Evolutionary conservation across 2,329 filamentous ascomycete genomes (phyloP), one percentile per base, ranked within the genome.

Genomic region (Neofusicoccum umdonicola): DNA sequence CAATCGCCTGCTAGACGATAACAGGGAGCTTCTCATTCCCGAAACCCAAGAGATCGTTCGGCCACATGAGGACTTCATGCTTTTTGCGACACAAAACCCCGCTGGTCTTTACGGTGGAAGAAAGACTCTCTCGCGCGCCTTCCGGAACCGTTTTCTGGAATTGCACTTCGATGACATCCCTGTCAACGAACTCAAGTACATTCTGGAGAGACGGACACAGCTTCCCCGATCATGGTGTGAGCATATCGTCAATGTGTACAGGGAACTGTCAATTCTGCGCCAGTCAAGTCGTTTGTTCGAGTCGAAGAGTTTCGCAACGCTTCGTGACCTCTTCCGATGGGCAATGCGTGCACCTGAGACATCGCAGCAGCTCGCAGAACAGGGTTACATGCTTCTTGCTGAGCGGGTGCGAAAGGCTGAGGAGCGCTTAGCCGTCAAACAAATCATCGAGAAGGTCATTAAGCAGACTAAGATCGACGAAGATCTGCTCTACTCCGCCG

Each of bases 111-210:
- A 99, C 71, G 96, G 96, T 65, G 95, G 95, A 15, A 87, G 95
- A 70, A 99, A 99, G 74, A 88, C 92, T 0, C 83, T 99, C 7
- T 98, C 95, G 1, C 87, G 96, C 47, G 95, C 95, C 1, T 99
- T 99, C 78, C 88, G 96, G 63, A 99, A 99, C 76, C 87, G 95
- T 72, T 99, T 99, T 72, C 84, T 99, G 3, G 95, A 99, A 77
- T 82, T 99, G 4, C 95, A 99, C 76, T 98, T 97, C 71, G 95
- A 98, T 70, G 96, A 99, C 72, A 99, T 99, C 27, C 95, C 95
- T 0, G 92, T 98, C 73, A 89, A 92, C 68, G 96, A 99, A 74
- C 81, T 99, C 50, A 92, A 96, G 71, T 91, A 88, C 47, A 99
- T 99, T 70, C 76, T 99, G 39, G 91, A 96, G 73, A 89, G 92